These are phyloP conservation scores for Aspergillus sp. DNA, from an alignment of 2,329 filamentous ascomycete species.

Conservation along the genomic window DNA sequence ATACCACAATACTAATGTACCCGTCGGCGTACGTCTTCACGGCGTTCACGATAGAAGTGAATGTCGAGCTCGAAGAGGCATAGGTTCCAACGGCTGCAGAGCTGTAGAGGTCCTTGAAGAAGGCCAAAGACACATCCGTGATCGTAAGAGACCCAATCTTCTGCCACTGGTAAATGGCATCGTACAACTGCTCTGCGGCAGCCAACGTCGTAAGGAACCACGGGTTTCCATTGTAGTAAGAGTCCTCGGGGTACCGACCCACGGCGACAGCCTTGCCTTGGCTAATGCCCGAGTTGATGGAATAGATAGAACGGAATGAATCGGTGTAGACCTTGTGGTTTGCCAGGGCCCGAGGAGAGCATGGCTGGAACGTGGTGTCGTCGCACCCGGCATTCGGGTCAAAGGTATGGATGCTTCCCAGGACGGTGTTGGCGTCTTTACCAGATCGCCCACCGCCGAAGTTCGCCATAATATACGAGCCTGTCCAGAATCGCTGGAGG, in stretches of 20 bases:
- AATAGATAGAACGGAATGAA: conserved; percentile 69
- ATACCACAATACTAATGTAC: conserved; percentile 47
- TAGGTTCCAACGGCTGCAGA: conserved; percentile 63
- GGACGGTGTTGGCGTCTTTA: conserved; percentile 69
- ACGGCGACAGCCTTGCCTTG: conserved; percentile 39
- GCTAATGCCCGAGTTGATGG: conserved; percentile 44
- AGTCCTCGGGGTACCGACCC: conserved; percentile 68
- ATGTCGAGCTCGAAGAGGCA: conserved; percentile 53
- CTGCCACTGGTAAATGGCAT: conserved; percentile 71
- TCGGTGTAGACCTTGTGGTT: conserved; percentile 76
- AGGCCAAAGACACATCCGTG: conserved; percentile 62
- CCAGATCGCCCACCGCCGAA: conserved; percentile 62
- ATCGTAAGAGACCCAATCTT: conserved; percentile 61
- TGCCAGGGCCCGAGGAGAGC: conserved; percentile 63
- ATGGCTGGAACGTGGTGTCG: conserved; percentile 69
- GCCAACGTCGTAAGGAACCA: conserved; percentile 76
- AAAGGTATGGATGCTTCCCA: conserved; percentile 46
- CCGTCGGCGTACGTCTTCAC: conserved; percentile 63
- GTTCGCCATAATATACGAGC: conserved; percentile 64
- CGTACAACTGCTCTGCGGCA: conserved; percentile 76
- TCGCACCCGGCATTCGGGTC: conserved; percentile 33
- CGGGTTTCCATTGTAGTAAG: conserved; percentile 75
- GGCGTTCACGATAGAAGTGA: conserved; percentile 55
- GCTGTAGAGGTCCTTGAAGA: conserved; percentile 67
- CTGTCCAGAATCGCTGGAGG: conserved; percentile 70